phyloP scores from a whole-genome alignment of 2,329 filamentous ascomycete genomes.

The Calonectria hawksworthii region DNA sequence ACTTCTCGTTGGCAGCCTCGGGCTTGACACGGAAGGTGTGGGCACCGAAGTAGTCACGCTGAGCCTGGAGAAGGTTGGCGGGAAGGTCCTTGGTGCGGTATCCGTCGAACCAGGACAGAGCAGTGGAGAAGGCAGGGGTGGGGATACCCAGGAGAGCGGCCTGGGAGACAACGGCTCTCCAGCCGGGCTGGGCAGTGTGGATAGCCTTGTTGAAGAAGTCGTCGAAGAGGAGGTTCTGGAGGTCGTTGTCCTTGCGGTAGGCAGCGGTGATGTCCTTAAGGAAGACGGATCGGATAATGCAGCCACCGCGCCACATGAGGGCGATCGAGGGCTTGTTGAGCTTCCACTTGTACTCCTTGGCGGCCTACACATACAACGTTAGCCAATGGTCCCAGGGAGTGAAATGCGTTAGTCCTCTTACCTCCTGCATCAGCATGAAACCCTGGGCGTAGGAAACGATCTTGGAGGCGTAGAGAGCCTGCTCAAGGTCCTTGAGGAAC shows the following conservation, averaged over 20 bases:
- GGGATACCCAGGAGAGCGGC: slow-evolving; percentile 94
- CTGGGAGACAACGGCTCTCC: slow-evolving; percentile 93
- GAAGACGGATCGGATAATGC: slow-evolving; percentile 99
- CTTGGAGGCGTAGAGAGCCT: slow-evolving; percentile 99
- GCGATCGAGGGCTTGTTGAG: slow-evolving; percentile 99
- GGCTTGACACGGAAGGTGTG: slow-evolving; percentile 93
- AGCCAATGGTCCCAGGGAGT: slow-evolving; percentile 12
- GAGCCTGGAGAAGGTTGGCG: slow-evolving; percentile 97
- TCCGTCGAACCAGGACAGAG: slow-evolving; percentile 98
- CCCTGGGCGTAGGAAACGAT: slow-evolving; percentile 99
- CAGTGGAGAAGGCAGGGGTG: slow-evolving; percentile 95
- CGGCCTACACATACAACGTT: slow-evolving; percentile 73
- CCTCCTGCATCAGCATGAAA: slow-evolving; percentile 99
- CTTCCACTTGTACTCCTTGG: slow-evolving; percentile 97
- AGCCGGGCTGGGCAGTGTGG: slow-evolving; percentile 93
- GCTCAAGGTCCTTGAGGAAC: slow-evolving; percentile 97
- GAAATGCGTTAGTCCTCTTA: slow-evolving; percentile 58
- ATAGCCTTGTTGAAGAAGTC: slow-evolving; percentile 99
- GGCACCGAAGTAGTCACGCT: slow-evolving; percentile 99
- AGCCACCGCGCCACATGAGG: slow-evolving; percentile 99
- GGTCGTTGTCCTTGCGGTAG: slow-evolving; percentile 93
- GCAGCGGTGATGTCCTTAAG: slow-evolving; percentile 99
- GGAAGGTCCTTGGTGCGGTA: slow-evolving; percentile 98
- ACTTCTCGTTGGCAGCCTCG: slow-evolving; percentile 81
- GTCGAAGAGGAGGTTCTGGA: slow-evolving; percentile 98